Base-by-base conservation (phyloP, 768 basidiomycete species). In the Kwoniella botswanensis region DNA sequence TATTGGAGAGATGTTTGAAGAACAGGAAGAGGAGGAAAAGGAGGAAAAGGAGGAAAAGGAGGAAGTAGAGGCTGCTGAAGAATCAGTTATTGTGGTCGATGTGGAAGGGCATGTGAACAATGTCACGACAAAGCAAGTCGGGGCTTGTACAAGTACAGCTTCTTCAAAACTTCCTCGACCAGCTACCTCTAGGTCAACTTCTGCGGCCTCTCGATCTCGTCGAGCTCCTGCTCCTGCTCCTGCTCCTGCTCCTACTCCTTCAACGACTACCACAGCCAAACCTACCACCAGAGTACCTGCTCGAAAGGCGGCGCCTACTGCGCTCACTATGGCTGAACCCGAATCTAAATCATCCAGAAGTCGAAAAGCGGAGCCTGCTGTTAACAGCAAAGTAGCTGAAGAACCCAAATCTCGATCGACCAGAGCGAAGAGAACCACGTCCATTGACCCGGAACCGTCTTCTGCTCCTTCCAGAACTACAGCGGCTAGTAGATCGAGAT, bases 1-100 rank as follows among this genome's bases (percentile, higher is more conserved):
- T 18, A 43, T 76, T 15, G 64, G 57, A 41, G 71, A 67, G 41
- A 74, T 76, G 77, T 76, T 64, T 55, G 58, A 68, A 12, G 62
- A 46, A n/a, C 60, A 71, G 11, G 35, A 70, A 26, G 64, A 59
- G 29, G 71, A 67, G 56, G 60, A 65, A 43, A 52, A 54, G 35
- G 53, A 35, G 46, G 41, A 59, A 42, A 6, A 63, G 43, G 55
- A 57, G 57, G 62, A 74, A 18, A 29, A 35, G 35, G 60, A 24
- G 17, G 66, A 64, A 26, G 35, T 60, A 50, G 42, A 67, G 43
- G n/a, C 26, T 21, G 46, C 63, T 13, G 63, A 65, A 42, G 63
- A 65, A 17, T n/a, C 42, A 21, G 26, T 66, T 3, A 54, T 53
- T 9, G 58, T 35, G 18, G 35, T 71, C 11, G 70, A 43, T 21